phyloP scores from a whole-genome alignment of 768 basidiomycete genomes.

The Inosperma sp. region DNA sequence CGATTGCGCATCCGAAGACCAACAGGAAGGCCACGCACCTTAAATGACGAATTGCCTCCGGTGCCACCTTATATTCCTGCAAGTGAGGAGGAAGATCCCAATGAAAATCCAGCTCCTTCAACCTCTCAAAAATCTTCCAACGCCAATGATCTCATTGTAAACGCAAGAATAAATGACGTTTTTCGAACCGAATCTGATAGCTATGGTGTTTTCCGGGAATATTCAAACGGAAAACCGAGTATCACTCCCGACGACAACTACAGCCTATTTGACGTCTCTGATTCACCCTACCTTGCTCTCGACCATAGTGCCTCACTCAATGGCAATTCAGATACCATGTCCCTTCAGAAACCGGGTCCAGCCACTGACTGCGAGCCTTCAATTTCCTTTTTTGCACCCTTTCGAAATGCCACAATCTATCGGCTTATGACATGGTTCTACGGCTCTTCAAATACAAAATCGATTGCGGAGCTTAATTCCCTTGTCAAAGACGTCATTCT shows the following conservation, averaged over 20 bases:
- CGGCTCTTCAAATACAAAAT: slow-evolving; percentile 15
- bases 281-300: background rate
- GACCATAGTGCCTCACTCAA: too few species aligned
- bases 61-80: background rate
- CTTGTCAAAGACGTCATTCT: slow-evolving; percentile 26
- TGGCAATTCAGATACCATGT: too few species aligned
- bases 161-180: too few species aligned
- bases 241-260: background rate
- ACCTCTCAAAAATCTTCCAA: background rate
- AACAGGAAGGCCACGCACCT: background rate
- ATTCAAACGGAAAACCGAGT: background rate
- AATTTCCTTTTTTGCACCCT: slow-evolving; percentile 16
- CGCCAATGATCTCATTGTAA: too few species aligned
- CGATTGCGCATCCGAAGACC: background rate
- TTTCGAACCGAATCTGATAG: background rate
- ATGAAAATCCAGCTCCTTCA: background rate
- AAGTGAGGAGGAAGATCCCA: background rate
- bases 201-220: background rate
- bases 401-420: slow-evolving; percentile 20
- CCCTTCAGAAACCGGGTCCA: too few species aligned
- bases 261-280: background rate
- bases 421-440: slow-evolving; percentile 24
- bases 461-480: slow-evolving; percentile 16
- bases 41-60: background rate
- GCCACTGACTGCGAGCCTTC: too few species aligned